Evolutionary conservation across 352 stramenopile species (phyloP), one percentile per base, ranked within the genome.

Genomic region (Phytophthora parvispora): DNA sequence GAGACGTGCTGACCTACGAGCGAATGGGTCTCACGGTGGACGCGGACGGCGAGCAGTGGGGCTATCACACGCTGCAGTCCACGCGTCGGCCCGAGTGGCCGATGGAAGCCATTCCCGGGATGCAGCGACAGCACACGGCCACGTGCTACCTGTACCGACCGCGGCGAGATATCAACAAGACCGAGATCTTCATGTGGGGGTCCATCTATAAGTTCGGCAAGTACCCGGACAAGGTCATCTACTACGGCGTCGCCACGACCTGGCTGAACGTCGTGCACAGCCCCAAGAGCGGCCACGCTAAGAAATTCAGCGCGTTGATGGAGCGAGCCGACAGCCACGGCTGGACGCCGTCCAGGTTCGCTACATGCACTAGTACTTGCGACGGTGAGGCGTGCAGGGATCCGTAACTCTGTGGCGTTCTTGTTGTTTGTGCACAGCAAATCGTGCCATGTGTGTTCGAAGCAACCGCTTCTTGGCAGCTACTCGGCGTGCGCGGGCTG

Each of bases 401-500:
- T 34, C 54, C 10, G 22, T 32, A 62, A 38, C 40, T 48, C 16
- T 10, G 1, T 42, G 13, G 4, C 20, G 18, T 56, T 48, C 22
- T 8, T 24, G 53, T 27, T 29, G 9, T 36, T n/a, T 67, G 61
- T 67, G 7, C 31, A 28, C 54, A 78, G 71, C 65, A 61, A 65
- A 42, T 31, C 43, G 47, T 86, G 78, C 31, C 71, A 86, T 55
- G 60, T 83, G 32, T 81, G 75, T 38, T 74, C 57, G 43, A 69
- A 42, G 48, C 59, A 42, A 29, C 67, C 53, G 24, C 68, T 65
- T 22, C 65, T 72, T 34, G 49, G 32, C 43, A 71, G 59, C 52
- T 69, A 74, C 25, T 52, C 52, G 2, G 12, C 60, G 9, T 85
- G 77, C 24, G 67, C 74, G 25, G 74, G 70, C 0, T 85, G 77